Conservation (phyloP, 768 basidiomycete species). For the Naganishia friedmannii region DNA sequence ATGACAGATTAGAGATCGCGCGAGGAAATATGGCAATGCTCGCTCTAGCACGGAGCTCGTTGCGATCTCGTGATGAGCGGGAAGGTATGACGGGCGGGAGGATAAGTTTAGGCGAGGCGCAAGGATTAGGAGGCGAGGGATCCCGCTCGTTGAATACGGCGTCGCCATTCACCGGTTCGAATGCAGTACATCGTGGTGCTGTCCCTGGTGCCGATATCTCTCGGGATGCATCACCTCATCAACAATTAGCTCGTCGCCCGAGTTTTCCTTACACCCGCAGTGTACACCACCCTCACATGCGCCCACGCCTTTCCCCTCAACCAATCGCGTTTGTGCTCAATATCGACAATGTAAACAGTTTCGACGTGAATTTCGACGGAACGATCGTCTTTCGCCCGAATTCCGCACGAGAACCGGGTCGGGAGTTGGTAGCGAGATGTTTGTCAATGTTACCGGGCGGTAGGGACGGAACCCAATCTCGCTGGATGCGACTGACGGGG, state of each 20-base stretch:
- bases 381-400: slow-evolving; percentile 30
- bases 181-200: too few species aligned
- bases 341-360: slow-evolving; percentile 32
- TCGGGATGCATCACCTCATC: slow-evolving; percentile 27
- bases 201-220: too few species aligned
- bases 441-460: slow-evolving; percentile 33
- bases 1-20: slow-evolving; percentile 14
- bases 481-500: slow-evolving; percentile 33
- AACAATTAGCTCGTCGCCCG: slow-evolving; percentile 35
- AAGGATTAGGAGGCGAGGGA: not conserved
- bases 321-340: slow-evolving; percentile 31
- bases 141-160: not conserved
- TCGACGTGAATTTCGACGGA: slow-evolving; percentile 32
- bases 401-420: slow-evolving; percentile 17
- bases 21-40: slow-evolving; percentile 16
- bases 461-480: slow-evolving; percentile 27
- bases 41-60: not conserved
- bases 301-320: slow-evolving; percentile 20
- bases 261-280: slow-evolving; percentile 11
- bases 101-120: not conserved
- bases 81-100: not conserved
- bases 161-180: not conserved
- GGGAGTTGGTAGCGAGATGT: slow-evolving; percentile 30
- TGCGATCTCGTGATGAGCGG: slow-evolving; percentile 4
- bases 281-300: slow-evolving; percentile 25